Percentiles rank a stretch among this genome's conserved stretches.
phyloP scores from a whole-genome alignment of 345 rosid species.

The Melastoma malabathricum region DNA sequence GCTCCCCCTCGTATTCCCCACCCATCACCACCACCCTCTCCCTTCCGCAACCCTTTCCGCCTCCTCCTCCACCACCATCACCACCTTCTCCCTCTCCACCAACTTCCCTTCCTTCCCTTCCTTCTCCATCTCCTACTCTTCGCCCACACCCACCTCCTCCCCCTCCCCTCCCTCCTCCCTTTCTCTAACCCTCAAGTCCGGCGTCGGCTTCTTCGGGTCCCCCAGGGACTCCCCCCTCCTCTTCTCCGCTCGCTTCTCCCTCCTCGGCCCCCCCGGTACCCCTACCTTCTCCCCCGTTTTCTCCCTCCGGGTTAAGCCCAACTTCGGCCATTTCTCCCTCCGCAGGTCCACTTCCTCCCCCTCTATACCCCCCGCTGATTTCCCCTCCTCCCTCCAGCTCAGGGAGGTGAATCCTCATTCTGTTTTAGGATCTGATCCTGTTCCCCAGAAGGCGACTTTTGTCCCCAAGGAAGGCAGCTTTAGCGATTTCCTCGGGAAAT shows the following conservation, averaged over 20 bases:
- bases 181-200: constrained; percentile 45
- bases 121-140: constrained; percentile 27
- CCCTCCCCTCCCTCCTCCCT: constrained; percentile 15
- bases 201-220: constrained; percentile 48
- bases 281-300: constrained; percentile 24
- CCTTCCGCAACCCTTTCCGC: constrained; percentile 15
- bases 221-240: constrained; percentile 43
- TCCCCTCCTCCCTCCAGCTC: no score
- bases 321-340: constrained; percentile 38
- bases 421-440: constrained; percentile 4
- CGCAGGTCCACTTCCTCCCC: constrained; percentile 23
- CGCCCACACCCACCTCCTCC: constrained; percentile 14
- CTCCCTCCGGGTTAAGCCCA: constrained; percentile 56
- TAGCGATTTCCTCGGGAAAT: no score
- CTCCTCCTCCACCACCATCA: constrained; percentile 13
- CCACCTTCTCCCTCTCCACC: constrained; percentile 37
- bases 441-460: background rate
- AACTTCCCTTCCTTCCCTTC: constrained; percentile 49
- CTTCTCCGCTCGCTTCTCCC: constrained; percentile 41
- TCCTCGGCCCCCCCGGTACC: constrained; percentile 16
- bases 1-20: constrained; percentile 27
- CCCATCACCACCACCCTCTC: constrained; percentile 15
- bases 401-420: background rate
- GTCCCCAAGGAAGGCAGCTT: background rate
- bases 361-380: constrained; percentile 11